A percentile compares a stretch with the other conserved stretches of the same genome.
Conservation (phyloP, 2,329 filamentous ascomycete species). For the Teratosphaeria viscida region DNA sequence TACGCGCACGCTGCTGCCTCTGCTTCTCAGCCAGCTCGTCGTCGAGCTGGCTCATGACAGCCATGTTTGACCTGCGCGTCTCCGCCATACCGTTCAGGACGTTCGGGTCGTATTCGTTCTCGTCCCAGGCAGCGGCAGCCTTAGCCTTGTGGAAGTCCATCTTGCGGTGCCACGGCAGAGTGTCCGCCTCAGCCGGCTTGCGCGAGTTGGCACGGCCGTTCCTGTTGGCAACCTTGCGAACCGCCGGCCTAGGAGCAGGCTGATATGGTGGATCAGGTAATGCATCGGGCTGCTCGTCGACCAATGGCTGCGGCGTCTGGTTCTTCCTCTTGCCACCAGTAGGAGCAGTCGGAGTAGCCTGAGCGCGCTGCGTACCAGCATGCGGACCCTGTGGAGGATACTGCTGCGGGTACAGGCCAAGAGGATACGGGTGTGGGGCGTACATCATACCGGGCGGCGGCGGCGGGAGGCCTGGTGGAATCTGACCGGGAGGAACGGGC, state of each 20-base stretch:
- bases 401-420: neutral
- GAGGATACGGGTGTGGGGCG: neutral
- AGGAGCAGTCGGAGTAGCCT: neutral
- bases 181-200: slow-evolving; percentile 13
- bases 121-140: slow-evolving; percentile 19
- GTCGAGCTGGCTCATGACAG: slow-evolving; percentile 17
- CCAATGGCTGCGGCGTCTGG: neutral
- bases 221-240: slow-evolving; percentile 10
- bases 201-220: slow-evolving; percentile 11
- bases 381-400: neutral
- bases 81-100: slow-evolving; percentile 17
- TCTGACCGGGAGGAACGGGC: neutral
- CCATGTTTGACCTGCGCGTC: slow-evolving; percentile 15
- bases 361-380: neutral
- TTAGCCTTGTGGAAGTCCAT: slow-evolving; percentile 19
- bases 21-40: slow-evolving; percentile 18
- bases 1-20: slow-evolving; percentile 10
- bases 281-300: neutral
- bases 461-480: neutral
- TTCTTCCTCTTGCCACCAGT: neutral
- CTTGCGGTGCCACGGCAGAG: slow-evolving; percentile 24
- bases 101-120: slow-evolving; percentile 17
- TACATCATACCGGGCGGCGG: slow-evolving; percentile 1
- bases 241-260: slow-evolving; percentile 3
- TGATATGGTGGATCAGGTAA: slow-evolving; percentile 7